A percentile compares a stretch with the other conserved stretches of the same genome.
Conservation (phyloP, 352 stramenopile species). For the Phytophthora lateralis region DNA sequence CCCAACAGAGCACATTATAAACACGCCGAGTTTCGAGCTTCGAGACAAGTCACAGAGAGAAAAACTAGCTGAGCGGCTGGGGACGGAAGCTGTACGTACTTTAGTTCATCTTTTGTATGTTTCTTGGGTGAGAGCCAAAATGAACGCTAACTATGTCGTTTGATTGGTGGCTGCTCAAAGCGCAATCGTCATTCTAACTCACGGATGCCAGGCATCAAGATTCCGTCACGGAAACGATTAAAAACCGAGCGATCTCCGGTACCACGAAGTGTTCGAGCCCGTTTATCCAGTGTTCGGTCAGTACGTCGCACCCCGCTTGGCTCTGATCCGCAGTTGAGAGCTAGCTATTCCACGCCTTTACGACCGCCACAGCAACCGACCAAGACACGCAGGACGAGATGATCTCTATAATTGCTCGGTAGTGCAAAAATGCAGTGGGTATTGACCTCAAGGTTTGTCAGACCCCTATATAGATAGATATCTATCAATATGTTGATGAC, state of each 20-base stretch:
- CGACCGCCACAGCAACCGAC: conserved; percentile 36
- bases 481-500: conserved; percentile 28
- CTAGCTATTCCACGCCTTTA: conserved; percentile 79
- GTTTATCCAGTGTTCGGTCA: conserved; percentile 58
- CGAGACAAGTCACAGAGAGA: conserved; percentile 67
- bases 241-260: conserved; percentile 30
- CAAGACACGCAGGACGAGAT: conserved; percentile 31
- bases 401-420: conserved; percentile 22
- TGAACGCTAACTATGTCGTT: neutral
- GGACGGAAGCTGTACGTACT: conserved; percentile 58
- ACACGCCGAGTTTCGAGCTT: conserved; percentile 66
- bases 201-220: conserved; percentile 25
- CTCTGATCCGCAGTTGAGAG: conserved; percentile 67
- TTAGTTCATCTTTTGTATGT: neutral
- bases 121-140: neutral
- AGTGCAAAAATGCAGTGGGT: conserved; percentile 1
- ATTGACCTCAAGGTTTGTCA: conserved; percentile 8
- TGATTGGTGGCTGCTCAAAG: conserved; percentile 14
- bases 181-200: conserved; percentile 30
- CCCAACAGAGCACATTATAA: conserved; percentile 42
- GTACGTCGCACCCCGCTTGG: conserved; percentile 53
- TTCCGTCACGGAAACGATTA: conserved; percentile 34
- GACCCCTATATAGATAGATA: conserved; percentile 18
- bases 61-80: conserved; percentile 64
- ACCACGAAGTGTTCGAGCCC: conserved; percentile 48